Percentiles rank a stretch among this genome's conserved stretches.
phyloP scores from a whole-genome alignment of 139 green algal species.

The Pleodorina starrii region DNA sequence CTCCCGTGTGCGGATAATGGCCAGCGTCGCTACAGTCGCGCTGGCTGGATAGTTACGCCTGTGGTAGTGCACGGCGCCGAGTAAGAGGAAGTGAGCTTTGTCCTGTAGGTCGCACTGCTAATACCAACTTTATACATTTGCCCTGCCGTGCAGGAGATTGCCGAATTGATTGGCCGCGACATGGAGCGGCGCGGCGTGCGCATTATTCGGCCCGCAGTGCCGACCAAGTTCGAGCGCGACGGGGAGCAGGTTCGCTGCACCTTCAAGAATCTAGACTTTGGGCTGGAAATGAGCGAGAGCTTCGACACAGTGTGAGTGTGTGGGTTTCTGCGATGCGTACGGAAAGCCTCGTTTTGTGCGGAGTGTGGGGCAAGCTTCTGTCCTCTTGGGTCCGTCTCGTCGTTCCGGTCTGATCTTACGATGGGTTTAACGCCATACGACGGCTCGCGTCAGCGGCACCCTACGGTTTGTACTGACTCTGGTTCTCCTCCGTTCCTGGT shows the following conservation, averaged over 20 bases:
- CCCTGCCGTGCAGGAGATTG: conserved; percentile 49
- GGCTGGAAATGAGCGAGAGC: conserved; percentile 37
- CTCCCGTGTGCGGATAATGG: too few species aligned
- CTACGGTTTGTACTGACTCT: too few species aligned
- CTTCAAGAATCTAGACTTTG: conserved; percentile 50
- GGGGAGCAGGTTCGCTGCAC: conserved; percentile 9
- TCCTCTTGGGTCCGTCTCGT: too few species aligned
- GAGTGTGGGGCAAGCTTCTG: too few species aligned
- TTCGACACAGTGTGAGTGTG: conserved; percentile 73
- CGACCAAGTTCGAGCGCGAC: not conserved
- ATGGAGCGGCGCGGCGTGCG: conserved; percentile 40
- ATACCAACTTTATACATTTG: too few species aligned
- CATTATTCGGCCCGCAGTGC: conserved; percentile 37
- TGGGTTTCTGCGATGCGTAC: not conserved
- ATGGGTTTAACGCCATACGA: too few species aligned
- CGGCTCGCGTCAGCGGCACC: too few species aligned
- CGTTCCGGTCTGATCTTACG: too few species aligned
- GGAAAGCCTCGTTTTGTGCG: too few species aligned
- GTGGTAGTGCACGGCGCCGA: not conserved
- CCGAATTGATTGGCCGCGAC: conserved; percentile 20
- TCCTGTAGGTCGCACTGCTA: too few species aligned
- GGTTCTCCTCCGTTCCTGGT: too few species aligned
- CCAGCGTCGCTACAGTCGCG: too few species aligned
- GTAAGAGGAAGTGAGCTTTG: not conserved
- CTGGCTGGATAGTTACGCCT: not conserved